phyloP scores from a whole-genome alignment of 805 yeast species.

The Hanseniaspora clermontiae region DNA sequence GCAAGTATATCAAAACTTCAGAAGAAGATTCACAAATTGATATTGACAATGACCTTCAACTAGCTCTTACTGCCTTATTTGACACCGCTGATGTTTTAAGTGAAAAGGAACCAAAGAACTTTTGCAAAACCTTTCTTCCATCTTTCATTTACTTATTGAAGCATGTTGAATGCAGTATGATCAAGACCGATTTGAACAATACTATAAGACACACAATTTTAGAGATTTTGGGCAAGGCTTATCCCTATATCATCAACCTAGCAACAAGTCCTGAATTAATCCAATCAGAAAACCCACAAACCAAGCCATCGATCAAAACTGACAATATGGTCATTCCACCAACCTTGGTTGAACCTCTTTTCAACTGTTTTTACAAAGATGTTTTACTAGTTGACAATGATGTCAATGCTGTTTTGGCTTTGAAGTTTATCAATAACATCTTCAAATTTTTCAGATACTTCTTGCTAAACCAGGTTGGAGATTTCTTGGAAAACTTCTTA shows the following conservation, averaged over 20 bases:
- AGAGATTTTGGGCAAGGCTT: conserved; percentile 10
- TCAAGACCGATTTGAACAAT: conserved; percentile 1
- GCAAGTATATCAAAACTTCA: background rate
- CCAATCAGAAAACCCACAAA: background rate
- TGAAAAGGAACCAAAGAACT: conserved; percentile 1
- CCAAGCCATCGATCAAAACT: conserved; percentile 3
- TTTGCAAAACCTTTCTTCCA: background rate
- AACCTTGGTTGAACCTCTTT: conserved; percentile 3
- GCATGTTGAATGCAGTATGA: background rate
- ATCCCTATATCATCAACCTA: background rate
- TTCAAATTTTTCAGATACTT: conserved; percentile 71
- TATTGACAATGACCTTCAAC: background rate
- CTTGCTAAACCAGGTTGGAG: conserved; percentile 58
- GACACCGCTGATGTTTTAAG: conserved; percentile 12
- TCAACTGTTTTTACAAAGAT: conserved; percentile 33
- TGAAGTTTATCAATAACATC: conserved; percentile 73
- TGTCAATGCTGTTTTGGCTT: conserved; percentile 83
- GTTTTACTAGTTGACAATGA: conserved; percentile 73
- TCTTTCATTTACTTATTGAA: background rate
- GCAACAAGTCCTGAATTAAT: conserved; percentile 1
- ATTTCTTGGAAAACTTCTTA: conserved; percentile 64
- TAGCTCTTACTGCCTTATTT: conserved; percentile 9
- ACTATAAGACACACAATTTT: conserved; percentile 9
- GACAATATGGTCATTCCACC: conserved; percentile 2
- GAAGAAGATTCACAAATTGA: background rate